Base-by-base conservation (phyloP, 2,329 filamentous ascomycete genomes). In the Ophiostoma australiae region DNA sequence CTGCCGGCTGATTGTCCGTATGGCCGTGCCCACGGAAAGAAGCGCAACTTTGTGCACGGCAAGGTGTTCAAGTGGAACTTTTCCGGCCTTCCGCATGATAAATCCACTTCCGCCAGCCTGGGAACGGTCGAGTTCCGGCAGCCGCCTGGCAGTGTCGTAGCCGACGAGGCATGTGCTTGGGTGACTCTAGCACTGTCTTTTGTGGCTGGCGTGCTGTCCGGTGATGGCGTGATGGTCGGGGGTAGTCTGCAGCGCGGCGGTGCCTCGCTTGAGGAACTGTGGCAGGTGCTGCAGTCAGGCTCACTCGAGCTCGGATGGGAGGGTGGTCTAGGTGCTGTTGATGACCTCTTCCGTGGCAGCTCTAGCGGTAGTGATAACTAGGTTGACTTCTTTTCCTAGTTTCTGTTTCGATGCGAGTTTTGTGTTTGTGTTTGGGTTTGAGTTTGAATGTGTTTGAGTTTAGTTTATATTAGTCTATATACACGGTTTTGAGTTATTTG, bases 11-110 rank as follows among this genome's bases (percentile, higher is more conserved):
- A 72, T 1, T 78, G 77, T 27, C 75, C 77, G 1, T 78, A 77
- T 67, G 80, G 79, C 31, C 74, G 74, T 0, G 76, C 77, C 7
- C 75, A 78, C 27, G 77, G 78, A 13, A 75, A 75, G 71, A 77
- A 75, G 66, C 72, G 75, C 52, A 77, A 80, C 70, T 81, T 80
- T 72, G 74, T 81, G 31, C 76, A 79, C 61, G 80, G 80, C 15
- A 80, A 80, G 70, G 78, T 80, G 39, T 81, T 79, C 74, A 81
- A 81, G 76, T 81, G 80, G 80, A 77, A 81, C 68, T 78, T 81
- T 69, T 75, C 77, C 0, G 76, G 77, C 1, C 67, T 70, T 31
- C 27, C 31, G 13, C 55, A 71, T 31, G 31, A 55, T 35, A 27
- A n/a, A 10, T 44, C 67, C 2, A n/a, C 70, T 44, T 20, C 61